Conservation (phyloP, 129 eudicot species). For the Saposhnikovia divaricata region DNA sequence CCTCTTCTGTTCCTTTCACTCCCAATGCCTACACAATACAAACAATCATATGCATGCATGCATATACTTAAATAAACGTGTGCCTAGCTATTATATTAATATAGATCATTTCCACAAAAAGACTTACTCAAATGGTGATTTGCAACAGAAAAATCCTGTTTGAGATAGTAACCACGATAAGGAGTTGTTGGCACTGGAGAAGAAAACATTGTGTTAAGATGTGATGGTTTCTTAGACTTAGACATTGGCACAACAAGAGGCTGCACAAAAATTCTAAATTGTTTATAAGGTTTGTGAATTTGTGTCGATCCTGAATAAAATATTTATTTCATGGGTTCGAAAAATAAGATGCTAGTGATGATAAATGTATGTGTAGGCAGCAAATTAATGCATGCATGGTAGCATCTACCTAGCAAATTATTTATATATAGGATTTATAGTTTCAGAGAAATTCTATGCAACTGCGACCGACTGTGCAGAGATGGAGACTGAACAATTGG, state of each 20-base stretch:
- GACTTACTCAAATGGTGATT: constrained; percentile 13
- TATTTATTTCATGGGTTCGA: background rate
- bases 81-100: background rate
- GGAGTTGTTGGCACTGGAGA: constrained; percentile 11
- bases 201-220: background rate
- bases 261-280: background rate
- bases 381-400: background rate
- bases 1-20: background rate
- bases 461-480: constrained; percentile 1
- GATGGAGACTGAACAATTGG: constrained; percentile 22
- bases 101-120: background rate
- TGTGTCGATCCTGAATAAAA: background rate
- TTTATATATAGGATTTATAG: background rate
- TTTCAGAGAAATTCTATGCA: background rate
- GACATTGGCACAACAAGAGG: constrained; percentile 22
- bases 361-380: background rate
- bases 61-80: background rate
- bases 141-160: constrained; percentile 5
- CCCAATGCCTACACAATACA: background rate
- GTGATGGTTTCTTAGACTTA: background rate
- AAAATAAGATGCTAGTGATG: background rate
- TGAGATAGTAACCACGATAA: background rate
- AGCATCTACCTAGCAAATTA: background rate
- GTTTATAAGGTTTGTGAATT: background rate
- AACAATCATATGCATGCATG: background rate